A percentile compares a stretch with the other conserved stretches of the same genome.
These are phyloP conservation scores for Beta corolliflora DNA, from an alignment of 179 eudicot genomes.

Conservation along the genomic window DNA sequence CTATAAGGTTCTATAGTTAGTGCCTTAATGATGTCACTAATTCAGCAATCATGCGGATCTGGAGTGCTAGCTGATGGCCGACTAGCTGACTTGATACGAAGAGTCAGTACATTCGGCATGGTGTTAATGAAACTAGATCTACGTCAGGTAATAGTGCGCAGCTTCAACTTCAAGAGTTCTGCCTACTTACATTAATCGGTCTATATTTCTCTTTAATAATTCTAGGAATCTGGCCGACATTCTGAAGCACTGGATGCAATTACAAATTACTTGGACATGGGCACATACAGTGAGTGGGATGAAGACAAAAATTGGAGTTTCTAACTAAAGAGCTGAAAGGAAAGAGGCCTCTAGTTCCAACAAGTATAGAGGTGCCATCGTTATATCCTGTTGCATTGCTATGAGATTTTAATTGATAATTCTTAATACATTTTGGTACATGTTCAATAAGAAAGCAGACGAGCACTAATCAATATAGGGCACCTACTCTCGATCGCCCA, in stretches of 20 bases:
- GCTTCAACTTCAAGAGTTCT: constrained; percentile 11
- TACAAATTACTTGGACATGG: constrained; percentile 75
- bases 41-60: constrained; percentile 84
- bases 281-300: constrained; percentile 81
- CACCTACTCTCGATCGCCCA: neutral
- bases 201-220: constrained; percentile 17
- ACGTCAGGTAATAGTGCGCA: constrained; percentile 68
- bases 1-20: neutral
- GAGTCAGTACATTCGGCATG: constrained; percentile 87
- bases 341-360: constrained; percentile 84
- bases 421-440: constrained; percentile 2
- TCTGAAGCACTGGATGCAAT: constrained; percentile 82
- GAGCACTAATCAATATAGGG: neutral
- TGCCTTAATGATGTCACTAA: constrained; percentile 5
- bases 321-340: constrained; percentile 82
- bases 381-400: neutral
- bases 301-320: constrained; percentile 77
- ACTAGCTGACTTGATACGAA: constrained; percentile 80
- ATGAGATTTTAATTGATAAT: neutral
- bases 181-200: neutral
- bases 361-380: constrained; percentile 59
- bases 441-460: neutral
- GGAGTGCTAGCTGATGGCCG: constrained; percentile 95
- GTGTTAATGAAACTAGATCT: constrained; percentile 89
- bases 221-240: constrained; percentile 85